These are phyloP conservation scores for Phytophthora chlamydospora DNA, from an alignment of 352 stramenopile species.

Conservation along the genomic window DNA sequence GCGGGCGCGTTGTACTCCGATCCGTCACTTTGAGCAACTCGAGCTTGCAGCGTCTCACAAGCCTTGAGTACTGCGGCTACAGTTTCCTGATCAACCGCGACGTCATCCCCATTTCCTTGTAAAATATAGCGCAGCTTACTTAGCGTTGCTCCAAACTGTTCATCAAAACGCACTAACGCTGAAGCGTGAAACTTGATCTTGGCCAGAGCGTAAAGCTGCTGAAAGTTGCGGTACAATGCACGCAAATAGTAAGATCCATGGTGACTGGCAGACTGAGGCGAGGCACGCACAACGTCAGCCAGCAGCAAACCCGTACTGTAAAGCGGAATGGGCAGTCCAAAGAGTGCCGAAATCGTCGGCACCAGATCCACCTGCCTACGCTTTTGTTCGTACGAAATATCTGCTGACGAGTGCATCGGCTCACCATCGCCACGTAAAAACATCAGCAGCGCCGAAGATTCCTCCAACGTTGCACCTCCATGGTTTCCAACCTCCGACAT, in stretches of 20 bases:
- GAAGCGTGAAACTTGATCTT: conserved; percentile 54
- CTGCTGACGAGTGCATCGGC: conserved; percentile 10
- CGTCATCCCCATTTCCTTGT: neutral
- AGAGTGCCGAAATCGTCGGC: conserved; percentile 78
- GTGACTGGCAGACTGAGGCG: conserved; percentile 8
- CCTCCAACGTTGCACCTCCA: conserved; percentile 81
- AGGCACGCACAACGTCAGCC: conserved; percentile 55
- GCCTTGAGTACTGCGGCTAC: conserved; percentile 34
- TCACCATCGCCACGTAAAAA: conserved; percentile 67
- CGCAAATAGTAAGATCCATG: conserved; percentile 24
- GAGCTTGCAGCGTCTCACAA: conserved; percentile 55
- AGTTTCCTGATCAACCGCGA: conserved; percentile 9
- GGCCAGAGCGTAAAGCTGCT: conserved; percentile 60
- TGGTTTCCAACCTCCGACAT: conserved; percentile 92
- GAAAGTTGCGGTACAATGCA: conserved; percentile 63
- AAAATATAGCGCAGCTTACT: conserved; percentile 20
- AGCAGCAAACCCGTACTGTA: conserved; percentile 76
- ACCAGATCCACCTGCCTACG: conserved; percentile 83
- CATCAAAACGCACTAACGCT: conserved; percentile 33
- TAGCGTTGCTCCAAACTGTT: conserved; percentile 35
- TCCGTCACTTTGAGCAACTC: conserved; percentile 65
- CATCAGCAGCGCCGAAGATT: conserved; percentile 82
- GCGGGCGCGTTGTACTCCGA: conserved; percentile 70
- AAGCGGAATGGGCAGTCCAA: conserved; percentile 69
- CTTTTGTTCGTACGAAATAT: conserved; percentile 23